Evolutionary conservation across 495 filamentous ascomycete genomes (phyloP), one percentile per base, ranked within the genome.

Genomic region (Xylaria bambusicola): DNA sequence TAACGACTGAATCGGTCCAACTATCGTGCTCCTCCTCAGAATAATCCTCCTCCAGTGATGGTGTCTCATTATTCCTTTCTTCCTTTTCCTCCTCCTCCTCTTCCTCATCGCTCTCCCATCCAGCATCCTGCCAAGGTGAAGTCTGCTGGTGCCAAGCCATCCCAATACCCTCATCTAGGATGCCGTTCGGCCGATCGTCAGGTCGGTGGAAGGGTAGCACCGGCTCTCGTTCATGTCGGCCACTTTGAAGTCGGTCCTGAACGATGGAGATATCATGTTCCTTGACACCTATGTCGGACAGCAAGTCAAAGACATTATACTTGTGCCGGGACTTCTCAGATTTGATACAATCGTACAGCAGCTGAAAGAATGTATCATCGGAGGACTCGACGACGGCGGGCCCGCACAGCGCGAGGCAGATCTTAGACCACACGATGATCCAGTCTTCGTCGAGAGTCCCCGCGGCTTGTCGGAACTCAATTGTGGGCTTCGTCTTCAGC

Each of bases 231-330:
- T 52, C 49, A 38, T 36, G 15, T 38, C 49, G 35, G 0, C 20
- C 31, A 20, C 27, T 35, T 1, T 7, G 7, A 6, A 52, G 31
- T 7, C 49, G 49, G 3, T 15, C 7, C 18, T 52, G 33, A 18
- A 52, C 33, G 8, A 31, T 20, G 17, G 35, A 17, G 12, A 52
- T 52, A 26, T 52, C 49, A 1, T 23, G 13, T 6, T 15, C 21
- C 29, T 31, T 31, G 10, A 55, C 1, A 2, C 52, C 52, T 21
- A 55, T 29, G 13, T 55, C 41, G 24, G 42, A n/a, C 7, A 55
- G 52, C 21, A 55, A n/a, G 24, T 55, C 52, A 24, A 55, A 55
- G 9, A 55, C n/a, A 13, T 42, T 36, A n/a, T 55, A 55, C 27
- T 13, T 23, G 7, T 1, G 8, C 6, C n/a, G n/a, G 23, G 38